These are phyloP conservation scores for Mucor circinelloides DNA, from an alignment of 371 early-diverging fungal genomes.

Conservation along the genomic window DNA sequence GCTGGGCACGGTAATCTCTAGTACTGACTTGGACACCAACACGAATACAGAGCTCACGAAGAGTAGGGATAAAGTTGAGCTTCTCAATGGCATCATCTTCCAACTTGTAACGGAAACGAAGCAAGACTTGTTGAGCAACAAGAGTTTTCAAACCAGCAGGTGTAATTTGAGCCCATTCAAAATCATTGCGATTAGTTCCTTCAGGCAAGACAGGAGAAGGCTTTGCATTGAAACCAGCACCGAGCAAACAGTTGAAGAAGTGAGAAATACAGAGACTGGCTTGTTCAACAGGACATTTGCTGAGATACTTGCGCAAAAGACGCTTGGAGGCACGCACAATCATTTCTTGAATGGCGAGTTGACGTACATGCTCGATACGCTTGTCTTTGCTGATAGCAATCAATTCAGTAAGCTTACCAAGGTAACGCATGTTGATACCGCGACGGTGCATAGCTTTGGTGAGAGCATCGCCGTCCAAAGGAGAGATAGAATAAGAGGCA, in stretches of 20 bases:
- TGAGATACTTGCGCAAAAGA: conserved; percentile 73
- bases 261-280: conserved; percentile 73
- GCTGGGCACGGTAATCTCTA: conserved; percentile 69
- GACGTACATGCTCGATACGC: conserved; percentile 56
- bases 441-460: conserved; percentile 89
- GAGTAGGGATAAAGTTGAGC: conserved; percentile 65
- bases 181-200: conserved; percentile 36
- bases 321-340: conserved; percentile 84
- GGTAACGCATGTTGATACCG: conserved; percentile 96
- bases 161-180: conserved; percentile 60
- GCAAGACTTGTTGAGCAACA: conserved; percentile 63
- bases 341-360: conserved; percentile 80
- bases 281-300: conserved; percentile 56
- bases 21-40: conserved; percentile 84
- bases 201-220: conserved; percentile 50
- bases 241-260: conserved; percentile 83
- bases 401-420: conserved; percentile 74
- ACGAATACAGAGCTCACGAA: conserved; percentile 84
- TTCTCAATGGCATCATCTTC: conserved; percentile 52
- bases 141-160: conserved; percentile 58
- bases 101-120: conserved; percentile 78
- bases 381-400: conserved; percentile 62
- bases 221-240: conserved; percentile 54
- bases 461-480: conserved; percentile 81
- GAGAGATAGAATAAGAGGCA: conserved; percentile 71